Base-by-base conservation (phyloP, 2,329 filamentous ascomycete genomes). In the Penicillium thymicola region DNA sequence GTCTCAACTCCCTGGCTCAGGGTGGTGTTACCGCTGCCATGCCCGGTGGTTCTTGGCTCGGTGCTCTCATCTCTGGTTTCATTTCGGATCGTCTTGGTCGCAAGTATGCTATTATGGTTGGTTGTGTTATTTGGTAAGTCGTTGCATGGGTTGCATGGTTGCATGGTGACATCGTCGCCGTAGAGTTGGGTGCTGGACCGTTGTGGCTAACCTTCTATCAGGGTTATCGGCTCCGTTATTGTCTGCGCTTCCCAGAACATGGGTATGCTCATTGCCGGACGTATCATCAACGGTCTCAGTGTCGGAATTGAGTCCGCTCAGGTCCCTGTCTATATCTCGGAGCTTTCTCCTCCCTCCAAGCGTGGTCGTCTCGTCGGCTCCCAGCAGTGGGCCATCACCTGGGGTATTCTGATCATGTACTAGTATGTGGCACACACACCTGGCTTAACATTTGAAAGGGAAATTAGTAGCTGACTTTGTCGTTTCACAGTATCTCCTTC, bases 361-460 rank as follows among this genome's bases (percentile, higher is more conserved):
- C 78, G 82, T 62, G 82, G 82, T 18, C 81, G 86, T 40, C 79
- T 92, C 36, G 87, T 92, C 28, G 86, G 87, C 51, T 82, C 85
- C 45, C 88, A 91, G 71, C 89, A 92, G 71, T 88, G 87, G 79
- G 86, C 87, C 27, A 90, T 92, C 59, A 89, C 88, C 61, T 89
- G 81, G 81, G 86, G 84, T 60, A 88, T 88, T 61, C 68, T 88
- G 57, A 85, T 88, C 73, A 88, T 88, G 84, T 89, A 87, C 76
- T 86, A 72, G 85, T 71, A 69, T 57, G 66, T 63, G 58, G 43
- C 85, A 18, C 89, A 89, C 57, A 86, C 85, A 21, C 21, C 62
- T 21, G n/a, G 14, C 86, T 78, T 78, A 83, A 9, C 10, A 10
- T 51, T n/a, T 7, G 8, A 10, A 23, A 32, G 8, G 10, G 14